Evolutionary conservation across 2,329 filamentous ascomycete genomes (phyloP), one percentile per base, ranked within the genome.

Genomic region (Hypoxylon sp.): DNA sequence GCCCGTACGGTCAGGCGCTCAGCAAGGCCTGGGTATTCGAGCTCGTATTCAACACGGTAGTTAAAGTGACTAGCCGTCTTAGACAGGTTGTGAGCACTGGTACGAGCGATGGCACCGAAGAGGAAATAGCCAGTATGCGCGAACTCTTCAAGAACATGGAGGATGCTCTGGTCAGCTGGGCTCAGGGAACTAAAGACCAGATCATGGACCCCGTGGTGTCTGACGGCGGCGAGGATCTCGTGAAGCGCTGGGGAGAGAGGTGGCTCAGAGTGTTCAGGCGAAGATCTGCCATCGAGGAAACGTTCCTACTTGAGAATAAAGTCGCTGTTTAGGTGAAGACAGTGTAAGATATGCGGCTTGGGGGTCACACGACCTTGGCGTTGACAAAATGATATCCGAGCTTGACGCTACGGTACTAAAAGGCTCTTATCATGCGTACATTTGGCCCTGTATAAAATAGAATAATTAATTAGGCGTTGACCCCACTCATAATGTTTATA

Each of bases 181-280:
- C 93, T 0, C 82, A 83, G 5, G 93, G 91, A 9, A 89, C 85
- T 69, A 91, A 92, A 74, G 93, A 97, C 73, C 88, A 90, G 74
- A 85, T 91, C 78, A 89, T 95, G 76, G 92, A 97, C 81, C 82
- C 67, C 77, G 79, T 69, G 3, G 75, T 73, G n/a, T 73, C 69
- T 3, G 79, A 81, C 11, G 89, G 84, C 34, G 89, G 91, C 65
- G 88, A 91, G 72, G 86, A 86, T 65, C 83, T 94, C 70, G 86
- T 97, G 63, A 86, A 87, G 68, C 86, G 88, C 55, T 98, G 96
- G 96, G 94, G 91, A 0, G 87, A 89, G 76, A 87, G 94, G 51
- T 99, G 96, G 96, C 82, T 93, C 68, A 87, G 93, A 32, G 93
- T 96, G 1, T 98, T 97, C 79, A 84, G 90, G 74, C 86, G 96